These are phyloP conservation scores for Adansonia madagascariensis DNA, from an alignment of 441 rosid genomes.

Conservation along the genomic window DNA sequence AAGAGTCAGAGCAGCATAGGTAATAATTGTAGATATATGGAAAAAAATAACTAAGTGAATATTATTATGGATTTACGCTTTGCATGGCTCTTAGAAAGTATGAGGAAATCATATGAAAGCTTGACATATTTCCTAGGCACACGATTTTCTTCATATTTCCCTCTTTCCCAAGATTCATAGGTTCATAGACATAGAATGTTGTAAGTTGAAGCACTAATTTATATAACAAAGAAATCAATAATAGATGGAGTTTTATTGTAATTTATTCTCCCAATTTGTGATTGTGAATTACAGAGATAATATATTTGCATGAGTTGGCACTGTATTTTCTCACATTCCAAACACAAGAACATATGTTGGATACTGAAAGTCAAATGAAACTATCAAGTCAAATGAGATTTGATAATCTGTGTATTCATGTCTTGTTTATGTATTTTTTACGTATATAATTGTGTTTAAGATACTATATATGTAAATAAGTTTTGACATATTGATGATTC, in stretches of 20 bases:
- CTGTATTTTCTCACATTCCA: not conserved
- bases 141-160: not conserved
- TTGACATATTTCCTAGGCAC: not conserved
- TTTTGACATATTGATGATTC: too few species aligned
- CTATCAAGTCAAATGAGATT: too few species aligned
- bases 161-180: not conserved
- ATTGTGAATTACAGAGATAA: not conserved
- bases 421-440: too few species aligned
- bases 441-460: too few species aligned
- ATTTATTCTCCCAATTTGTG: not conserved
- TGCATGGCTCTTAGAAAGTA: slow-evolving; percentile 9
- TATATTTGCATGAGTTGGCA: not conserved
- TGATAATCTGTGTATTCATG: too few species aligned
- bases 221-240: not conserved
- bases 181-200: not conserved
- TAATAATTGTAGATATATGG: not conserved
- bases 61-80: slow-evolving; percentile 22
- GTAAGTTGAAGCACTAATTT: not conserved
- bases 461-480: too few species aligned
- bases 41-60: not conserved
- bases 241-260: not conserved
- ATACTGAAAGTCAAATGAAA: too few species aligned
- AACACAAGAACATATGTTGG: too few species aligned
- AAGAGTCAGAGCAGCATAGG: not conserved
- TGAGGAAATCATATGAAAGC: slow-evolving; percentile 14